phyloP scores from a whole-genome alignment of 2,329 filamentous ascomycete species.

The Clarireedia paspali region DNA sequence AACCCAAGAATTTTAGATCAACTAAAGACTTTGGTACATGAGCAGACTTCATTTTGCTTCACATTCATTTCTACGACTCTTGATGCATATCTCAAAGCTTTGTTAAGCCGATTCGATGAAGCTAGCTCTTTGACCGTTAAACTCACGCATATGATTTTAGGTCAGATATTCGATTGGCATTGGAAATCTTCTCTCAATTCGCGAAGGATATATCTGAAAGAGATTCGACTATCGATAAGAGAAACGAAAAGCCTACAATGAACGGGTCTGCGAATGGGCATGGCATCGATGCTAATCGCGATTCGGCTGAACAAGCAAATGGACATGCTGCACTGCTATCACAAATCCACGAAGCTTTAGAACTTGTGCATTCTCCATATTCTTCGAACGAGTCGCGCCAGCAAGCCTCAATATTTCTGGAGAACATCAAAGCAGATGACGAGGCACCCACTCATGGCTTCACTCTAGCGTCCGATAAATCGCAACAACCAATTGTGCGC shows the following conservation, averaged over 20 bases:
- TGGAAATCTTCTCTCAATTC: not conserved
- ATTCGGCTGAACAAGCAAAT: constrained; percentile 27
- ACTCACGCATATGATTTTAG: not conserved
- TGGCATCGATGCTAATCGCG: constrained; percentile 10
- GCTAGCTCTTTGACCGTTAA: constrained; percentile 1
- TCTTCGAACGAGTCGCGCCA: constrained; percentile 75
- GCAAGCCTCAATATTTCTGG: constrained; percentile 78
- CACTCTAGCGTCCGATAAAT: constrained; percentile 65
- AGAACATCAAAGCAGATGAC: constrained; percentile 70
- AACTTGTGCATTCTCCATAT: constrained; percentile 76
- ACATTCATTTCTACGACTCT: not conserved
- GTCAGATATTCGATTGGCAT: not conserved
- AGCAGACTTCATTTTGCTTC: not conserved
- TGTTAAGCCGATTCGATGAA: constrained; percentile 2
- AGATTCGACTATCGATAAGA: not conserved
- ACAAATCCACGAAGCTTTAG: constrained; percentile 75
- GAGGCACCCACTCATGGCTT: constrained; percentile 83
- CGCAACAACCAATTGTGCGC: constrained; percentile 73
- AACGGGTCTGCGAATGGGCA: constrained; percentile 22
- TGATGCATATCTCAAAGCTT: not conserved
- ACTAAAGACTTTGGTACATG: no score
- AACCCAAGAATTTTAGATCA: not conserved
- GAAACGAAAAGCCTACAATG: constrained; percentile 15
- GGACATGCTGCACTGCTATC: constrained; percentile 43
- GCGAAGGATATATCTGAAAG: not conserved